phyloP scores from a whole-genome alignment of 2,329 filamentous ascomycete species.

The Ceratocystis lukuohia region DNA sequence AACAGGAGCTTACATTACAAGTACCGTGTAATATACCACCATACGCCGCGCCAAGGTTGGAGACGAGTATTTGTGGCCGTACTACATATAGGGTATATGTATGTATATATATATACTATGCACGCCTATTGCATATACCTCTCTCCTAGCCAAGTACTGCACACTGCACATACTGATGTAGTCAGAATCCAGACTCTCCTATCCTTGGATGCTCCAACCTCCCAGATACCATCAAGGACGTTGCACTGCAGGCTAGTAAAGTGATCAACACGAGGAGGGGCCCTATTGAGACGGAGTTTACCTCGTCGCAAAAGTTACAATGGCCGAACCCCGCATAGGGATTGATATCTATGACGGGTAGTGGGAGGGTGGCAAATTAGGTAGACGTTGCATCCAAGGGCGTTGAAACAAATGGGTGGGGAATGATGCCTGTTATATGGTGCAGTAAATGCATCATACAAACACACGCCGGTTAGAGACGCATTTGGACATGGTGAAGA shows the following conservation, averaged over 20 bases:
- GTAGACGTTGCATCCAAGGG: too few species aligned
- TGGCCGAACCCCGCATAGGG: not conserved
- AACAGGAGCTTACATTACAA: not conserved
- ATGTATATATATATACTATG: too few species aligned
- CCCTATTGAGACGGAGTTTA: not conserved
- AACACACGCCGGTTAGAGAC: not conserved
- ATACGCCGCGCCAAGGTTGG: too few species aligned
- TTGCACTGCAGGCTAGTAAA: not conserved
- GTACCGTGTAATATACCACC: not conserved
- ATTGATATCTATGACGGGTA: not conserved
- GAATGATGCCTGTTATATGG: too few species aligned
- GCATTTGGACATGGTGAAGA: not conserved
- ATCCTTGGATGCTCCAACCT: not conserved
- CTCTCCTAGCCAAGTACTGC: too few species aligned
- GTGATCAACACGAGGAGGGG: not conserved
- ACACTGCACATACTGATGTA: too few species aligned
- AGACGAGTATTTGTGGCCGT: too few species aligned
- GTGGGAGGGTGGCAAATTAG: not conserved
- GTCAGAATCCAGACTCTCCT: not conserved
- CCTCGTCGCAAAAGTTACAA: not conserved
- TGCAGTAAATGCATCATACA: not conserved
- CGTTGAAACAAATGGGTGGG: too few species aligned
- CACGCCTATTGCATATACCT: too few species aligned
- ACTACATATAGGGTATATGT: too few species aligned
- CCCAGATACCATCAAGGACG: not conserved